Conservation (phyloP, 176 grass and related monocot species). For the Echinochloa phyllopogon region DNA sequence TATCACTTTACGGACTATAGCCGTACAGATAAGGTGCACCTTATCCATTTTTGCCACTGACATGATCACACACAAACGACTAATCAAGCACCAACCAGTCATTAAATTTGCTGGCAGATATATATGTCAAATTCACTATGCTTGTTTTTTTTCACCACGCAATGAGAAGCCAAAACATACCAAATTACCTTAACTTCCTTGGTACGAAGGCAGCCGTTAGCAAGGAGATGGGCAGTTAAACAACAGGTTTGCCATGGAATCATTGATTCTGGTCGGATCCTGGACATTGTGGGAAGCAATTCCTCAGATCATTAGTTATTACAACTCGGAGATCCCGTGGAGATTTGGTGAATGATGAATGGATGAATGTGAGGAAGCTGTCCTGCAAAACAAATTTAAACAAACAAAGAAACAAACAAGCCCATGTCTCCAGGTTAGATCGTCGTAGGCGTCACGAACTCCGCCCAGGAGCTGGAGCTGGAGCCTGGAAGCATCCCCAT, state of each 20-base stretch:
- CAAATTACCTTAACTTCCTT: no score
- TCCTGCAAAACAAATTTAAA: no score
- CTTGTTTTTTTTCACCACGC: fast-evolving
- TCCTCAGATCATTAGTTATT: not conserved
- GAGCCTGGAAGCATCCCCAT: not conserved
- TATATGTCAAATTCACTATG: not conserved
- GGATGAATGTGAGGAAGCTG: not conserved
- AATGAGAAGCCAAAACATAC: no score
- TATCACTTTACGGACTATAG: not conserved
- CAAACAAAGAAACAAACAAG: no score
- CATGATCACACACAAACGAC: not conserved
- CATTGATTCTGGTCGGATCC: slow-evolving; percentile 9
- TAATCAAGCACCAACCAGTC: not conserved
- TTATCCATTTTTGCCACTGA: not conserved
- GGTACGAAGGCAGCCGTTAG: not conserved
- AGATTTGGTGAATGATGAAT: slow-evolving; percentile 31
- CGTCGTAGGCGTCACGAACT: slow-evolving; percentile 21
- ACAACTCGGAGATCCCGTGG: slow-evolving; percentile 16
- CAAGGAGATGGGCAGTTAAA: not conserved
- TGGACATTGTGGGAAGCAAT: not conserved
- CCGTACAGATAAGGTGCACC: not conserved
- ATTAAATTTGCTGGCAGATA: not conserved
- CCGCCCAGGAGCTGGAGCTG: not conserved
- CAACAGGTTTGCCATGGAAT: not conserved
- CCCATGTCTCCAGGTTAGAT: not conserved